These are phyloP conservation scores for Arthroderma uncinatum DNA, from an alignment of 2,329 filamentous ascomycete species.

Conservation along the genomic window DNA sequence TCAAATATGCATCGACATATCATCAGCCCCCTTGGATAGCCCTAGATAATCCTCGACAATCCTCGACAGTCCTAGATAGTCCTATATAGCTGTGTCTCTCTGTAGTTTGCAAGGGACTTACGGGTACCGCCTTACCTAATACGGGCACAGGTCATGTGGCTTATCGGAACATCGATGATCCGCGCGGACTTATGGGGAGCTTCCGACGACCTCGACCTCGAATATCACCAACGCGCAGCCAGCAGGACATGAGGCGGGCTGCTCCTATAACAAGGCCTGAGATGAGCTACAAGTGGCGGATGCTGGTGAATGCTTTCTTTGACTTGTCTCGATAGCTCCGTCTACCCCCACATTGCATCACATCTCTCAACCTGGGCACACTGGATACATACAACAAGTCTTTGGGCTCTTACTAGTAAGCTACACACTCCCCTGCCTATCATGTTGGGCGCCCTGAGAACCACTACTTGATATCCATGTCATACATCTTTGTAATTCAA, in stretches of 20 bases:
- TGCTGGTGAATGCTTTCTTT: background rate
- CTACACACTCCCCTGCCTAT: too few species aligned
- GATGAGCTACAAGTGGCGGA: background rate
- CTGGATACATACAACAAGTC: too few species aligned
- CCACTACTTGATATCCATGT: background rate
- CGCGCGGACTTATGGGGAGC: background rate
- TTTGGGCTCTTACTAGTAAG: too few species aligned
- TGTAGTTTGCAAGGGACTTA: background rate
- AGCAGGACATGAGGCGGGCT: background rate
- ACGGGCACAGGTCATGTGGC: background rate
- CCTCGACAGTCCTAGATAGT: too few species aligned
- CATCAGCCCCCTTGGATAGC: too few species aligned
- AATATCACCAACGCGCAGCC: background rate
- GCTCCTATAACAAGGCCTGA: background rate
- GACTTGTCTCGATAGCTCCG: background rate
- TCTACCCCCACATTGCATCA: background rate
- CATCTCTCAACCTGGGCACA: too few species aligned
- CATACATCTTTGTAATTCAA: background rate
- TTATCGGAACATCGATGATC: background rate
- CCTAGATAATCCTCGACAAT: too few species aligned
- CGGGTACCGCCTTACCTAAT: background rate
- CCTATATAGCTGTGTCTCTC: too few species aligned
- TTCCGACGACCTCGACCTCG: background rate
- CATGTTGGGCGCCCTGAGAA: background rate
- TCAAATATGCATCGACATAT: too few species aligned